A percentile compares a stretch with the other conserved stretches of the same genome.
These are phyloP conservation scores for Lactarius psammicola DNA, from an alignment of 768 basidiomycete species.

Conservation along the genomic window DNA sequence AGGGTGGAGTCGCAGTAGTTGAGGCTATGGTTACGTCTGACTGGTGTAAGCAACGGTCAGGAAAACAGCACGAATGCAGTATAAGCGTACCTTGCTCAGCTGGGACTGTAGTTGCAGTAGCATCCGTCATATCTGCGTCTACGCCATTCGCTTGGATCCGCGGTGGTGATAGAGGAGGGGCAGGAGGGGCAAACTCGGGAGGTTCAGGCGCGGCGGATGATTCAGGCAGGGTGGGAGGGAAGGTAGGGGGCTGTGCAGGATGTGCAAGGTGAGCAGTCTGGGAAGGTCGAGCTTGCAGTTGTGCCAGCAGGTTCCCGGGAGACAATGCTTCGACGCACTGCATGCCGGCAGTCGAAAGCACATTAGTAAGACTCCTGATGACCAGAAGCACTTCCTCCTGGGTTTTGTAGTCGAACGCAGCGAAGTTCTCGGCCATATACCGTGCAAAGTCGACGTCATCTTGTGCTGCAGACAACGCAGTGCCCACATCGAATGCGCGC, in stretches of 20 bases:
- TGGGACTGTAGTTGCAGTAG: neutral
- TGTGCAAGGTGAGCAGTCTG: neutral
- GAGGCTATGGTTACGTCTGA: neutral
- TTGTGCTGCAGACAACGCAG: conserved; percentile 57
- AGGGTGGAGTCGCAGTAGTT: conserved; percentile 7
- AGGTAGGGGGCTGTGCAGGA: neutral
- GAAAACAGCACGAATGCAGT: neutral
- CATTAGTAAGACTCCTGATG: conserved; percentile 71
- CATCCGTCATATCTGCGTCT: conserved; percentile 1
- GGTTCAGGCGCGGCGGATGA: neutral
- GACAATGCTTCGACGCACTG: conserved; percentile 75
- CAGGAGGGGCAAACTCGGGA: neutral
- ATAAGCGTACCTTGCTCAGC: conserved; percentile 6
- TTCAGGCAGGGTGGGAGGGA: neutral
- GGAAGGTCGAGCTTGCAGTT: conserved; percentile 45
- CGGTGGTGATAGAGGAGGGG: neutral
- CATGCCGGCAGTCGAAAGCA: conserved; percentile 77
- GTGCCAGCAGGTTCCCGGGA: conserved; percentile 65
- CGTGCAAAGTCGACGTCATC: conserved; percentile 83
- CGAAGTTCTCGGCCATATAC: conserved; percentile 94
- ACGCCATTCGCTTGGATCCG: neutral
- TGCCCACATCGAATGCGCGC: conserved; percentile 77
- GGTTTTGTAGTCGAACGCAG: conserved; percentile 91
- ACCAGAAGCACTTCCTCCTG: conserved; percentile 90
- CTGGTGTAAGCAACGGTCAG: conserved; percentile 2